These are phyloP conservation scores for Jatropha multifida DNA, from an alignment of 441 rosid genomes.

Conservation along the genomic window DNA sequence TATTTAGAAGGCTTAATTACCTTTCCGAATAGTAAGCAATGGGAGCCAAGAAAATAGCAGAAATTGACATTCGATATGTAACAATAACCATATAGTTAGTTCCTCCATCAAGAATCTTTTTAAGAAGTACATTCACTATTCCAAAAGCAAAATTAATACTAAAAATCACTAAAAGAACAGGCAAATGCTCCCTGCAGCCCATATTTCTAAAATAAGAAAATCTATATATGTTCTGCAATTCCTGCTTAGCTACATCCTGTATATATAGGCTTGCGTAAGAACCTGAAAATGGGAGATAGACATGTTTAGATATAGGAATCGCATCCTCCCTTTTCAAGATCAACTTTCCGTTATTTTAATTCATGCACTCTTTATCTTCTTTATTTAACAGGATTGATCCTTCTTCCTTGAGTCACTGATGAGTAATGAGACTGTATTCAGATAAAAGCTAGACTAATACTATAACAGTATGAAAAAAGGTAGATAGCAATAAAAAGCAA, in stretches of 20 bases:
- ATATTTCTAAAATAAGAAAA: neutral
- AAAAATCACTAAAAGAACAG: conserved; percentile 41
- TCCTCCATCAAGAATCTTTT: conserved; percentile 53
- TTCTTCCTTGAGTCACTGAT: neutral
- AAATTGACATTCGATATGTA: conserved; percentile 50
- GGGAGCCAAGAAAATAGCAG: conserved; percentile 57
- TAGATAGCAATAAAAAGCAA: too few relatives aligned
- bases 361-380: neutral
- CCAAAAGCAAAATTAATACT: conserved; percentile 49
- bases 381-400: neutral
- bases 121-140: conserved; percentile 50
- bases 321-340: conserved; percentile 20
- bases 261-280: conserved; percentile 11
- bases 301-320: conserved; percentile 17
- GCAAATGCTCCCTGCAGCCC: conserved; percentile 38
- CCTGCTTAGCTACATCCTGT: neutral
- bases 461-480: too few relatives aligned
- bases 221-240: too few relatives aligned
- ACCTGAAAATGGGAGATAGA: conserved; percentile 20
- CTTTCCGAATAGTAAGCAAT: conserved; percentile 57
- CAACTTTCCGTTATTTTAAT: conserved; percentile 12
- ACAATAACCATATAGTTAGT: conserved; percentile 50
- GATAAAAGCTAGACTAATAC: neutral
- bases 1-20: conserved; percentile 20
- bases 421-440: too few relatives aligned